Evolutionary conservation across 768 basidiomycete species (phyloP), one percentile per base, ranked within the genome.

Genomic region (Ramaria sp.): DNA sequence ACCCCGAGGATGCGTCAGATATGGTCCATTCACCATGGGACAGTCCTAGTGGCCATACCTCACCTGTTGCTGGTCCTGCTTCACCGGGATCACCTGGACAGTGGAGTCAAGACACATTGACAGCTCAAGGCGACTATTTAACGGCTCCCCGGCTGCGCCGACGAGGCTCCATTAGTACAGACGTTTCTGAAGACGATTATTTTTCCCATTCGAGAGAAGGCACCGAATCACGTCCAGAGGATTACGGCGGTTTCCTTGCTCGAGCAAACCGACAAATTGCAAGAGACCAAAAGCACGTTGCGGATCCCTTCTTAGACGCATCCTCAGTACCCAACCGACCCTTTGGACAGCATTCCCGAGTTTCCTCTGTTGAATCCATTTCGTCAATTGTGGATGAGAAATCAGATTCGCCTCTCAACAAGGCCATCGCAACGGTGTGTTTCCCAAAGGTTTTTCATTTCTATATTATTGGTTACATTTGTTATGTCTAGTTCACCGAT

Each of bases 361-460:
- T 80, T 6, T 84, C 85, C 0, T 93, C 91, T 1, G 83, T 87
- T n/a, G 93, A 95, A 64, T 92, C 91, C 5, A 93, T 95, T 56
- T 83, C 88, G 13, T 86, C 89, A 3, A 91, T 95, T 53, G 86
- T 91, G 31, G 91, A 93, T 60, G 92, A 95, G 63, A 95, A 95
- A 74, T 74, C 77, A 1, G 87, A 87, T 60, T 92, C 93, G 22
- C 92, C 93, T 11, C 73, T 95, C 59, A 96, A 96, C 74, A 95
- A 94, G 71, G 91, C 92, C 11, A 90, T 91, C 64, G 86, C 86
- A 53, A 86, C 91, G 59, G 89, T 91, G 64, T 42, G 27, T 38
- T 49, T 58, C 50, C 43, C 19, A 13, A 30, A 31, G 49, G 13
- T 47, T 17, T 37, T 31, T 46, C 10, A 24, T 19, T 15, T 33